A percentile compares a stretch with the other conserved stretches of the same genome.
phyloP scores from a whole-genome alignment of 2,329 filamentous ascomycete species.

The Apiospora malaysiana region DNA sequence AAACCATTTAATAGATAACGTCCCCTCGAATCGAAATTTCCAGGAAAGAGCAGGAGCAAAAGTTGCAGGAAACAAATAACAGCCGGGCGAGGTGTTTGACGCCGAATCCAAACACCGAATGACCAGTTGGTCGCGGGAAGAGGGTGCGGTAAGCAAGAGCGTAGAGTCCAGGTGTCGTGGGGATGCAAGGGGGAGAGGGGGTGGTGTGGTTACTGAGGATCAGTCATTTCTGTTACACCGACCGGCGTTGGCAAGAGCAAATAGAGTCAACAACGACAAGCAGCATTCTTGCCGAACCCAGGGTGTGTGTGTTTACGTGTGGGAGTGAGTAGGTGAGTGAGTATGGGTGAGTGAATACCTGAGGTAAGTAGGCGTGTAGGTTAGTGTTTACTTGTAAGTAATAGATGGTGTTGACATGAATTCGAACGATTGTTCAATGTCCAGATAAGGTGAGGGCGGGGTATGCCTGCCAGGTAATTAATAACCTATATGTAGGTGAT shows the following conservation, averaged over 20 bases:
- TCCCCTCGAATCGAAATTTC: neutral
- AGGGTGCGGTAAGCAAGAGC: neutral
- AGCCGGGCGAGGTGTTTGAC: neutral
- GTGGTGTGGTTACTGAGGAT: neutral
- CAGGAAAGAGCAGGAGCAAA: neutral
- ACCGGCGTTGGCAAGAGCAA: neutral
- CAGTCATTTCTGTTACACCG: slow-evolving; percentile 7
- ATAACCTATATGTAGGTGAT: too few relatives aligned
- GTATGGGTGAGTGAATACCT: neutral
- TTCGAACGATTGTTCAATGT: neutral
- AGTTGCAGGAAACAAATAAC: neutral
- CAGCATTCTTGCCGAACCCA: neutral
- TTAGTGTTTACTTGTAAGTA: slow-evolving; percentile 6
- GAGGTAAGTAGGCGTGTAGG: neutral
- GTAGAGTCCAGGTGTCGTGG: neutral
- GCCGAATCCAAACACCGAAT: neutral
- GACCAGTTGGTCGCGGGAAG: neutral
- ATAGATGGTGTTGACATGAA: neutral
- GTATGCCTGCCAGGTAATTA: neutral
- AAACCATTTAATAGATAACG: neutral
- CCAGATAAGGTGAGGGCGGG: neutral
- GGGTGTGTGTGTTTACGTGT: slow-evolving; percentile 6
- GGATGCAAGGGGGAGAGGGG: neutral
- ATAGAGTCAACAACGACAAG: neutral
- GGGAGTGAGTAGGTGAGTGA: neutral